These are phyloP conservation scores for Saccharomyces hybrid DNA, from an alignment of 1,139 yeast species.

Conservation along the genomic window DNA sequence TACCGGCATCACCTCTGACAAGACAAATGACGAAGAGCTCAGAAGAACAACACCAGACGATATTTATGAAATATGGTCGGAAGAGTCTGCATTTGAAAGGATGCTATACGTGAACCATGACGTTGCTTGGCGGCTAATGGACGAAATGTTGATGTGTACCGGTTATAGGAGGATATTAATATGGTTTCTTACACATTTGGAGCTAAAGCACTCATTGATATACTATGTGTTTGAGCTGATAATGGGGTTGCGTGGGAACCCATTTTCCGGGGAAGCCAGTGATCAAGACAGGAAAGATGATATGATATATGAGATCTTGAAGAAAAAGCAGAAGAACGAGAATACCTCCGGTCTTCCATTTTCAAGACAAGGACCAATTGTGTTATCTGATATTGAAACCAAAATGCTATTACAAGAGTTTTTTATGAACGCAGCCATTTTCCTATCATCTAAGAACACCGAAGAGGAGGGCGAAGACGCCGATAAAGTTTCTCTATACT, in stretches of 20 bases:
- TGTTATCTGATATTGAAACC: conserved; percentile 50
- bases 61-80: conserved; percentile 42
- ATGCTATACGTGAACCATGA: conserved; percentile 38
- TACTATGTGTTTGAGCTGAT: conserved; percentile 58
- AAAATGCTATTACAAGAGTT: conserved; percentile 67
- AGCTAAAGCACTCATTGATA: conserved; percentile 47
- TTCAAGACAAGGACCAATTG: conserved; percentile 48
- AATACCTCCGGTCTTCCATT: conserved; percentile 26
- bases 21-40: conserved; percentile 6
- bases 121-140: conserved; percentile 49
- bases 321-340: conserved; percentile 1
- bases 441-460: conserved; percentile 35
- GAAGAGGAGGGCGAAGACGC: conserved; percentile 30
- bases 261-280: conserved; percentile 10
- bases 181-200: conserved; percentile 57
- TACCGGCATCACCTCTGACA: conserved; percentile 1
- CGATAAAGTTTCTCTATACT: conserved; percentile 36
- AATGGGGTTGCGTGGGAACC: conserved; percentile 46
- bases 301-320: conserved; percentile 3
- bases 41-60: conserved; percentile 41
- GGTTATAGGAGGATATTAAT: conserved; percentile 57
- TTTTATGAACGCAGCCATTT: conserved; percentile 47
- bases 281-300: conserved; percentile 15
- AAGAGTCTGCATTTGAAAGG: conserved; percentile 38
- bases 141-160: conserved; percentile 60